phyloP scores from a whole-genome alignment of 169 alveolate species.

The Eimeria necatrix region DNA sequence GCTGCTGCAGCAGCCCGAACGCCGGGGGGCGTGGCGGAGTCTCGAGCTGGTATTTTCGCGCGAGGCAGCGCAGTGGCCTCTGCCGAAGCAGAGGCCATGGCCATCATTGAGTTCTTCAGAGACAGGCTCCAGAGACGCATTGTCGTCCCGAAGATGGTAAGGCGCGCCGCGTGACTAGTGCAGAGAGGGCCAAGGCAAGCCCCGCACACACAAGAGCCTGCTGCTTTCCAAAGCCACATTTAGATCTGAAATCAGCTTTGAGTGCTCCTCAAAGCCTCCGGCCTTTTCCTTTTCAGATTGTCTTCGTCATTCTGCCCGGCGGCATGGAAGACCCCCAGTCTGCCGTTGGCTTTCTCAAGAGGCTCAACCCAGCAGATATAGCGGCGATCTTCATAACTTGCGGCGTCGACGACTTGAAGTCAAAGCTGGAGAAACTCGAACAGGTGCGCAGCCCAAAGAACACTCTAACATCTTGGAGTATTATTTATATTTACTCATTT shows the following conservation, averaged over 20 bases:
- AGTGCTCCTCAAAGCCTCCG: not conserved
- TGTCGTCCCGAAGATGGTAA: conserved; percentile 76
- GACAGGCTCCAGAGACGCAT: conserved; percentile 73
- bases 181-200: not conserved
- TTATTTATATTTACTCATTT: too few relatives aligned
- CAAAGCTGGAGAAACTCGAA: conserved; percentile 79
- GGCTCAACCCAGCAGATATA: conserved; percentile 77
- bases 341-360: conserved; percentile 72
- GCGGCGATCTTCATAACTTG: conserved; percentile 81
- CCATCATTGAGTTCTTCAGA: conserved; percentile 69
- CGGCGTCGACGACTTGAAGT: conserved; percentile 79
- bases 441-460: conserved; percentile 37
- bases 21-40: conserved; percentile 35
- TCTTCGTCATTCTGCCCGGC: conserved; percentile 78
- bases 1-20: conserved; percentile 50
- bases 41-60: not conserved
- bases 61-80: conserved; percentile 71
- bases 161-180: not conserved
- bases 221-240: not conserved
- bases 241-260: not conserved
- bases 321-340: conserved; percentile 80
- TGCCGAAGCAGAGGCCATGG: conserved; percentile 81
- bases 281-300: conserved; percentile 30
- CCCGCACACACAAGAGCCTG: not conserved
- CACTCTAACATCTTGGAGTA: too few relatives aligned